These are phyloP conservation scores for Alternaria infectoria DNA, from an alignment of 2,329 filamentous ascomycete genomes.

Conservation along the genomic window DNA sequence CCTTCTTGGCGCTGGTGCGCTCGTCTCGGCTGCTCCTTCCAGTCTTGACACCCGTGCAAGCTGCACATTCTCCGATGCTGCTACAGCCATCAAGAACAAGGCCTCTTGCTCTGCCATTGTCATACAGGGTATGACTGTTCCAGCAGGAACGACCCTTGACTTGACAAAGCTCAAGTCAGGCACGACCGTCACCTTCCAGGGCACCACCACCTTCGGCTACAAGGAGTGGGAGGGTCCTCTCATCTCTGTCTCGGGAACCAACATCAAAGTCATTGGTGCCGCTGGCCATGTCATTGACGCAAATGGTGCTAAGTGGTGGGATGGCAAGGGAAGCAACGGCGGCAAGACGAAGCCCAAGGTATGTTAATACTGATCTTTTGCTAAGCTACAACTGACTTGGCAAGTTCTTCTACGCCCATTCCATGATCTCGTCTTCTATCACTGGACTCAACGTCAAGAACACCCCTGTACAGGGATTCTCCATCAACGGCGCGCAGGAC, in stretches of 20 bases:
- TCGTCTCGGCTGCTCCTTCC: conserved; percentile 40
- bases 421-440: conserved; percentile 59
- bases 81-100: conserved; percentile 57
- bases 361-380: neutral
- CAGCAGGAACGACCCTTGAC: conserved; percentile 65
- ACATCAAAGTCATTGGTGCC: conserved; percentile 66
- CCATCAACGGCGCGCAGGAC: conserved; percentile 52
- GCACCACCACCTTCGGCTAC: conserved; percentile 71
- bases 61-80: conserved; percentile 64
- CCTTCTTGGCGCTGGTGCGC: conserved; percentile 36
- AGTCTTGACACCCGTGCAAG: conserved; percentile 39
- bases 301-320: conserved; percentile 61
- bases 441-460: conserved; percentile 60
- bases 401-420: conserved; percentile 66
- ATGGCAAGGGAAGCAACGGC: conserved; percentile 54
- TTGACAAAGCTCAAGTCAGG: conserved; percentile 60
- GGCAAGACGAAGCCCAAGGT: conserved; percentile 54
- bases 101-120: conserved; percentile 61
- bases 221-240: conserved; percentile 70
- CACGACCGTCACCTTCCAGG: conserved; percentile 67
- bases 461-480: conserved; percentile 62
- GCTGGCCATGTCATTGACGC: conserved; percentile 63
- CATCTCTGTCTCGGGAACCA: conserved; percentile 63
- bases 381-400: conserved; percentile 27
- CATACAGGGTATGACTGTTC: conserved; percentile 61